Conservation (phyloP, 176 grass and related monocot species). For the Eremochloa ophiuroides region DNA sequence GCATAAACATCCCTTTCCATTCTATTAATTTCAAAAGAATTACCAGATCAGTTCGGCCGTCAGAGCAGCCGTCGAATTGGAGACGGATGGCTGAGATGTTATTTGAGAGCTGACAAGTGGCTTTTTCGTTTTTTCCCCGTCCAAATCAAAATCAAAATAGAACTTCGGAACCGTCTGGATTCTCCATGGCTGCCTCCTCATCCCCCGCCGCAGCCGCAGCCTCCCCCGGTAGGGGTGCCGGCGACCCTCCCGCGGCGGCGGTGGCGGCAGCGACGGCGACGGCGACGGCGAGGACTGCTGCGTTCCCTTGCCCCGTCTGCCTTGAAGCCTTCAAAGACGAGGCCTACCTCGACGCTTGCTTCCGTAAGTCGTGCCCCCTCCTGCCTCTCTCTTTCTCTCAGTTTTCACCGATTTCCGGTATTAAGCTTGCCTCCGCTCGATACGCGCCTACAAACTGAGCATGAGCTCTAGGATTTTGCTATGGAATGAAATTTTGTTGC, state of each 20-base stretch:
- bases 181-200: constrained; percentile 20
- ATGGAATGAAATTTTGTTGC: not conserved
- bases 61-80: not conserved
- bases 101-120: not conserved
- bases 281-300: not conserved
- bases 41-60: not conserved
- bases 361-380: constrained; percentile 38
- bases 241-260: not conserved
- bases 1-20: not conserved
- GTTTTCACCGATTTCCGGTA: not conserved
- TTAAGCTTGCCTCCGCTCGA: not conserved
- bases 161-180: not conserved
- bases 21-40: not conserved
- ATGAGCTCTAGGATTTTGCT: not conserved
- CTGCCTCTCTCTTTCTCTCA: not conserved
- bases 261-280: not conserved
- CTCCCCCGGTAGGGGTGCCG: not conserved
- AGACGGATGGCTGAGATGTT: not conserved
- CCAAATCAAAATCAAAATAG: not conserved
- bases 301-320: constrained; percentile 45
- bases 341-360: constrained; percentile 63
- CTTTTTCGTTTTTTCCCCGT: not conserved
- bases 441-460: not conserved
- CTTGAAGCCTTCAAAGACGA: constrained; percentile 51
- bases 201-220: constrained; percentile 7